Evolutionary conservation across 2,329 filamentous ascomycete species (phyloP), one percentile per base, ranked within the genome.

Genomic region (Cladosporium austrohemisphaericum): DNA sequence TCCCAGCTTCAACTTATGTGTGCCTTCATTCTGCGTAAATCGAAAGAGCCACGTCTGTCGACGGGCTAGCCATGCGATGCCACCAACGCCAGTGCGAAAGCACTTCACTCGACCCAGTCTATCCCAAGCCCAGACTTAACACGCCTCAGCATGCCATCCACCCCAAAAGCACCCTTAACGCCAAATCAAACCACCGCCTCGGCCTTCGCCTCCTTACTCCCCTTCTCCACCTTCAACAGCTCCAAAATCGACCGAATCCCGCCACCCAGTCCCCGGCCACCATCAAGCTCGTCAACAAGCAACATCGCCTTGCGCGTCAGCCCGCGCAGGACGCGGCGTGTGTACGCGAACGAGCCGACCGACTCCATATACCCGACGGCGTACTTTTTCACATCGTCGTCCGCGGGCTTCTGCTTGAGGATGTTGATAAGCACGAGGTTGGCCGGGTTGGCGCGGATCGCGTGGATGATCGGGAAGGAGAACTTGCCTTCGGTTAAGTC

Each of bases 401-500:
- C 86, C 16, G 77, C 79, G 1, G 91, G 90, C 71, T 90, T 92
- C 69, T 96, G 91, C 69, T 88, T 88, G 33, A 97, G 76, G 49
- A 97, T 96, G 64, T 93, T 95, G 67, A 96, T 80, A 49, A 98
- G 79, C 62, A 94, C 85, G 58, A 86, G 75, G 64, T 90, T 87
- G 23, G 73, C 71, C 14, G 81, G 87, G 64, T 90, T 80, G 52
- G 85, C 72, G 54, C 88, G 86, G 59, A 97, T 94, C 66, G 86
- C 86, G 72, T 97, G 92, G 61, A 97, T 95, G 61, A 97, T 84
- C 32, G 91, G 90, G 66, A 96, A 96, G 20, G 86, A 92, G 73
- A 96, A 96, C 76, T 97, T 97, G 55, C 92, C 92, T 72, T 97
- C 93, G 1, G 90, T 96, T 60, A 97, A 72, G 69, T 97, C 93